Evolutionary conservation across 306 rosid species (phyloP), one percentile per base, ranked within the genome.

Genomic region (Lotus japonicus): DNA sequence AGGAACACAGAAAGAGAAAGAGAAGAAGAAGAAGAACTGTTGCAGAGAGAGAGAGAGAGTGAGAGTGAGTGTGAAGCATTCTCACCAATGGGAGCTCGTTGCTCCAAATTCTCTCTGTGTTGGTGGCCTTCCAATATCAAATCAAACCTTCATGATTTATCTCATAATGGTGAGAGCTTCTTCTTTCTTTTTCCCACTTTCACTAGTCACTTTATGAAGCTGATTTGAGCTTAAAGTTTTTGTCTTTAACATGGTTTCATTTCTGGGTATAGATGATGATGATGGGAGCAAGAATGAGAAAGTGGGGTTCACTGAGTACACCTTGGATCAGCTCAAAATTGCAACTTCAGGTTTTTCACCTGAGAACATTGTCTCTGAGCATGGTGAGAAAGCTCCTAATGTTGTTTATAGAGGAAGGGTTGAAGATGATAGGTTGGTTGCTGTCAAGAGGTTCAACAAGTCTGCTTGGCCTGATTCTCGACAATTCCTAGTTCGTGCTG

Each of bases 401-500:
- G 95, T 95, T 75, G 99, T 95, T 12, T 95, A 88, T 55, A 80
- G 60, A 80, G 99, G 99, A 16, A 73, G 53, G 75, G 83, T 95
- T 68, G 89, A 85, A 7, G 97, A 86, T 33, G 96, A 85, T 50
- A 70, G 70, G 52, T 81, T 71, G 75, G 68, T 95, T 74, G 99
- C 99, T 39, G 92, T 95, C 55, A 95, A 95, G 82, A 92, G 99
- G 18, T 95, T 95, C 83, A 90, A 87, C 86, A 84, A 82, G 71
- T 88, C 89, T 18, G 97, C 99, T 58, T 95, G 99, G 99, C 97
- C 99, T 5, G 99, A 91, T 82, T 84, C 99, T 72, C 86, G 96
- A 58, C 99, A 95, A 69, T 95, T 95, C 85, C 67, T 95, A 49
- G 99, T 90, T 68, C 21, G 90, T 79, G 49, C 52, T 74, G 21